phyloP scores from a whole-genome alignment of 345 rosid species.

The Citrus mangshanensis region DNA sequence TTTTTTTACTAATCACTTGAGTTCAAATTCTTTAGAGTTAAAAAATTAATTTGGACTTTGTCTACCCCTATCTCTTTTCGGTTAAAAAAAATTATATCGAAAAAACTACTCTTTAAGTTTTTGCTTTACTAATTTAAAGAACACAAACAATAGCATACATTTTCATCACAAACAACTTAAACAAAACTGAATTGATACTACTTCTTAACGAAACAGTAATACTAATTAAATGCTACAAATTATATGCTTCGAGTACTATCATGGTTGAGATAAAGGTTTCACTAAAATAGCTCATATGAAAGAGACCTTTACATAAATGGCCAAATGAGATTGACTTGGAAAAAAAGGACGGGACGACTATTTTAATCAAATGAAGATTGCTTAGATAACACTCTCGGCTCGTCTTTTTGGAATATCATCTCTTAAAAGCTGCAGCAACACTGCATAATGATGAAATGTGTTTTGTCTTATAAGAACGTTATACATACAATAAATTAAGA shows the following conservation, averaged over 20 bases:
- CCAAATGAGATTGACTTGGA: background rate
- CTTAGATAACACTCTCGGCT: constrained; percentile 1
- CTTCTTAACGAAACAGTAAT: background rate
- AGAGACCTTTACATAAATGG: background rate
- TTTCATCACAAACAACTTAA: background rate
- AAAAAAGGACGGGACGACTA: background rate
- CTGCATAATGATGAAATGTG: constrained; percentile 1
- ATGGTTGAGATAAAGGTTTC: background rate
- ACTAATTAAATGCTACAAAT: background rate
- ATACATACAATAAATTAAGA: background rate
- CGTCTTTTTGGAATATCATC: background rate
- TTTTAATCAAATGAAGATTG: background rate
- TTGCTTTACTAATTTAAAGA: background rate
- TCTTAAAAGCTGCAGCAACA: background rate
- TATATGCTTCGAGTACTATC: background rate
- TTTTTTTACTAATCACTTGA: no score
- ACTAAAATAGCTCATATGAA: background rate
- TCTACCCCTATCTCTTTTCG: fast-evolving
- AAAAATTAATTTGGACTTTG: no score
- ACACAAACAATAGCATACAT: background rate
- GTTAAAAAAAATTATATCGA: background rate
- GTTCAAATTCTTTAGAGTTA: no score
- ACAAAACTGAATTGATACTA: background rate
- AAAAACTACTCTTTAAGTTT: background rate
- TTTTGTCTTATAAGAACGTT: background rate